Evolutionary conservation across 2,329 filamentous ascomycete species (phyloP).

Genomic region (Chrysoporthe puriensis): DNA sequence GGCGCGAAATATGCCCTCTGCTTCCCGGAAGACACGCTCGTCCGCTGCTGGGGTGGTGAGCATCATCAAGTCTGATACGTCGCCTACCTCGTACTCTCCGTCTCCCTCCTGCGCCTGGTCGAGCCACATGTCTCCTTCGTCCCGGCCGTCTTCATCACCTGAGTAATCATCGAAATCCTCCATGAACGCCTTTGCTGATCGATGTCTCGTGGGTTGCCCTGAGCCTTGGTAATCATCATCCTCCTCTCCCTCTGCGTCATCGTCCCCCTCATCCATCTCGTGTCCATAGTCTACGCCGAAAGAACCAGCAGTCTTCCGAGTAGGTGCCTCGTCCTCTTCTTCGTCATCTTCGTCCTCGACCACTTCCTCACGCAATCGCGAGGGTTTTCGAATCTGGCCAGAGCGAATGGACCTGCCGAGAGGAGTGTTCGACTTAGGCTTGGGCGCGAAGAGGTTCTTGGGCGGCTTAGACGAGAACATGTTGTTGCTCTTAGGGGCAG

Average conservation of each 20-base stretch:
- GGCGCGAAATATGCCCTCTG: conserved; percentile 58
- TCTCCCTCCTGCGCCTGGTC: conserved; percentile 48
- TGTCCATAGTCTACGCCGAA: conserved; percentile 41
- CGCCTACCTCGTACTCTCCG: conserved; percentile 44
- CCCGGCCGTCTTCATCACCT: conserved; percentile 28
- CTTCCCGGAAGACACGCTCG: conserved; percentile 56
- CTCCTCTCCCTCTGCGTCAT: conserved; percentile 43
- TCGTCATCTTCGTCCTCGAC: conserved; percentile 43
- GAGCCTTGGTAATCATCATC: conserved; percentile 42
- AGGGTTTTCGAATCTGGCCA: conserved; percentile 48
- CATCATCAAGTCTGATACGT: conserved; percentile 58
- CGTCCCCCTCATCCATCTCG: conserved; percentile 45
- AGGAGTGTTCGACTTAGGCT: conserved; percentile 44
- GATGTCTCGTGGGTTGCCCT: conserved; percentile 27
- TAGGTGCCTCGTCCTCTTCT: conserved; percentile 40
- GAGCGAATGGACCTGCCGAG: conserved; percentile 54
- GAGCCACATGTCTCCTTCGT: conserved; percentile 54
- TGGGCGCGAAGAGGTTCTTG: conserved; percentile 45
- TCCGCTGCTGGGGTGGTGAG: conserved; percentile 59
- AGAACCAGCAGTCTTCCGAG: conserved; percentile 35
- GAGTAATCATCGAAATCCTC: conserved; percentile 34
- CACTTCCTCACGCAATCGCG: conserved; percentile 54
- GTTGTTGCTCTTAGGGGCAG: conserved; percentile 23
- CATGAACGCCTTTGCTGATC: conserved; percentile 37
- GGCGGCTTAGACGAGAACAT: conserved; percentile 33